Evolutionary conservation across 1,284 basidiomycete species (phyloP).

Genomic region (Puccinia hordei): DNA sequence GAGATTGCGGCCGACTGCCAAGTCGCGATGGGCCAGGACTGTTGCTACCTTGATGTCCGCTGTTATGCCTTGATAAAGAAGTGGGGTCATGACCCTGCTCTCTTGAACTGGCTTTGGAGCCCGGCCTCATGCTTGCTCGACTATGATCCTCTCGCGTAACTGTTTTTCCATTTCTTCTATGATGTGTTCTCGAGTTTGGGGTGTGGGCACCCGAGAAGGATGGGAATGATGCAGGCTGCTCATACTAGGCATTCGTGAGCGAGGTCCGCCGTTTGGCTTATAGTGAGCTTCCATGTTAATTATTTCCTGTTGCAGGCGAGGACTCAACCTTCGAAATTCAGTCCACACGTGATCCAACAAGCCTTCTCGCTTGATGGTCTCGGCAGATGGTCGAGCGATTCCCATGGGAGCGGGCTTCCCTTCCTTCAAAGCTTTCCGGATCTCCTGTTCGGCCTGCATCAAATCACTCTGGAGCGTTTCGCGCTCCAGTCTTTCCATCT

Average conservation of each 20-base stretch:
- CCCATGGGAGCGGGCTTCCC: constrained; percentile 46
- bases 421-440: constrained; percentile 33
- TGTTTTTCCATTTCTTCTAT: constrained; percentile 10
- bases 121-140: constrained; percentile 1
- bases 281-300: constrained; percentile 19
- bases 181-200: constrained; percentile 9
- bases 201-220: background rate
- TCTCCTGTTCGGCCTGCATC: constrained; percentile 30
- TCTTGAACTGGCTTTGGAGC: constrained; percentile 16
- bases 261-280: constrained; percentile 2
- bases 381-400: constrained; percentile 34
- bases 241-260: constrained; percentile 17
- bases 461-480: constrained; percentile 27
- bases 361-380: constrained; percentile 34
- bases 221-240: background rate
- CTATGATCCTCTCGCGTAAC: background rate
- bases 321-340: constrained; percentile 36
- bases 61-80: constrained; percentile 35
- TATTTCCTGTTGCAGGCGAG: constrained; percentile 44
- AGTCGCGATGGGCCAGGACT: constrained; percentile 11
- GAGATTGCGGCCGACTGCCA: constrained; percentile 19
- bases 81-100: constrained; percentile 6
- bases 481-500: constrained; percentile 25
- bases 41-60: background rate
- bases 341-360: constrained; percentile 28